Percentiles rank a stretch among this genome's conserved stretches.
Conservation (phyloP, 1,284 basidiomycete species). For the Ceratobasidium sp. region DNA sequence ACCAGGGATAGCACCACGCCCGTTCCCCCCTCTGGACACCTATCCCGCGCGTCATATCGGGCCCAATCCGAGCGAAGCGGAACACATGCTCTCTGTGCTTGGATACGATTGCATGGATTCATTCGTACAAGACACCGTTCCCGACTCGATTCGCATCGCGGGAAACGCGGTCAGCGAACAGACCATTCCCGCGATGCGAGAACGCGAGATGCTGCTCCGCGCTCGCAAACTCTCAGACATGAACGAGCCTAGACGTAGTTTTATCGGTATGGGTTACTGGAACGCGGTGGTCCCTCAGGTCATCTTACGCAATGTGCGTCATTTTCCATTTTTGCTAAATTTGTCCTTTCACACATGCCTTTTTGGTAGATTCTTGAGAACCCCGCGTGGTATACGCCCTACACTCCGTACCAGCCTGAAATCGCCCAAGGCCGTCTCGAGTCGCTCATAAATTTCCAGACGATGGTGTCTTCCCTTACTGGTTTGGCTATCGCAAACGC, state of each 20-base stretch:
- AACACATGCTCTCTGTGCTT: conserved; percentile 81
- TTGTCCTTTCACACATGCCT: conserved; percentile 19
- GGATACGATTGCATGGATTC: conserved; percentile 89
- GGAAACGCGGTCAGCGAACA: conserved; percentile 72
- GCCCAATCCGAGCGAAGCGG: conserved; percentile 80
- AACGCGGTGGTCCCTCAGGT: conserved; percentile 94
- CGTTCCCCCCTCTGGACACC: conserved; percentile 85
- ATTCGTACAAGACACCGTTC: conserved; percentile 86
- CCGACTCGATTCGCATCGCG: conserved; percentile 80
- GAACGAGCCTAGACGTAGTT: conserved; percentile 90
- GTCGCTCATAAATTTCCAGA: conserved; percentile 97
- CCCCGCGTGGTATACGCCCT: conserved; percentile 98
- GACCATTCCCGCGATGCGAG: conserved; percentile 82
- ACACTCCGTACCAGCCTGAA: conserved; percentile 95
- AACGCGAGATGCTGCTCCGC: conserved; percentile 84
- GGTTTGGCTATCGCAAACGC: conserved; percentile 96
- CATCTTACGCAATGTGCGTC: conserved; percentile 85
- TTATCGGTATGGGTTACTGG: conserved; percentile 99
- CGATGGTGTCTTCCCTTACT: conserved; percentile 95
- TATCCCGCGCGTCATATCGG: conserved; percentile 92
- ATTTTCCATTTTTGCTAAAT: conserved; percentile 9
- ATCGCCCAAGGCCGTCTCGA: conserved; percentile 95
- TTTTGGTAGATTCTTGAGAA: conserved; percentile 86
- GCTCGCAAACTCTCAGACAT: conserved; percentile 81
- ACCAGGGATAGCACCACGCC: conserved; percentile 22